These are phyloP conservation scores for Aspergillus tamarii DNA, from an alignment of 2,329 filamentous ascomycete genomes.

Conservation along the genomic window DNA sequence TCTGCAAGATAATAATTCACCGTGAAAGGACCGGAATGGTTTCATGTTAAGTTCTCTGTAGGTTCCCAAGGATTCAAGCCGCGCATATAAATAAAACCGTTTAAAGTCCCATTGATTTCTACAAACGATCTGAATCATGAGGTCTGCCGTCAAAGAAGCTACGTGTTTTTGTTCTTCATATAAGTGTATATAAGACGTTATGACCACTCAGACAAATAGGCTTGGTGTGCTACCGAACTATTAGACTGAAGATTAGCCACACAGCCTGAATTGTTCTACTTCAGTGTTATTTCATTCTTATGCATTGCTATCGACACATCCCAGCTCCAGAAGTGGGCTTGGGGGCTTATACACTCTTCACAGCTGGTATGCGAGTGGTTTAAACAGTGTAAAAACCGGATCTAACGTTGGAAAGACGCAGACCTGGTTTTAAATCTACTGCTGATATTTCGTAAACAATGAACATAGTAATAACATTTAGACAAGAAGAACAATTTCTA, in stretches of 20 bases:
- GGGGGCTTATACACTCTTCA: not conserved
- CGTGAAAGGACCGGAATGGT: too few relatives aligned
- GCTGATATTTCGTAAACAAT: not conserved
- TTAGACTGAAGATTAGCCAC: not conserved
- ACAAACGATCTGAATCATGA: not conserved
- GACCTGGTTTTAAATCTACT: not conserved
- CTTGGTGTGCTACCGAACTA: not conserved
- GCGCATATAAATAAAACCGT: too few relatives aligned
- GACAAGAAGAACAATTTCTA: conserved; percentile 16
- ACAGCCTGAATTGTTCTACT: not conserved
- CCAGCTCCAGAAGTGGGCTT: not conserved
- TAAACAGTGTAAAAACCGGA: not conserved
- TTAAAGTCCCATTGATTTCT: too few relatives aligned
- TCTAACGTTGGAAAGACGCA: not conserved
- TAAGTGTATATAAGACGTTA: not conserved
- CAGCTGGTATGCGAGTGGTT: not conserved
- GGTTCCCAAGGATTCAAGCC: too few relatives aligned
- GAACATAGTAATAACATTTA: conserved; percentile 23
- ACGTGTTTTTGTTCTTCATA: not conserved
- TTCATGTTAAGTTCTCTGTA: too few relatives aligned
- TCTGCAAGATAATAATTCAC: too few relatives aligned
- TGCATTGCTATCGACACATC: not conserved
- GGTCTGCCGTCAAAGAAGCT: not conserved
- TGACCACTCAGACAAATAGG: too few relatives aligned
- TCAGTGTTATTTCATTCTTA: not conserved